phyloP scores from a whole-genome alignment of 208 protist species.

The Acanthamoeba culbertsoni region DNA sequence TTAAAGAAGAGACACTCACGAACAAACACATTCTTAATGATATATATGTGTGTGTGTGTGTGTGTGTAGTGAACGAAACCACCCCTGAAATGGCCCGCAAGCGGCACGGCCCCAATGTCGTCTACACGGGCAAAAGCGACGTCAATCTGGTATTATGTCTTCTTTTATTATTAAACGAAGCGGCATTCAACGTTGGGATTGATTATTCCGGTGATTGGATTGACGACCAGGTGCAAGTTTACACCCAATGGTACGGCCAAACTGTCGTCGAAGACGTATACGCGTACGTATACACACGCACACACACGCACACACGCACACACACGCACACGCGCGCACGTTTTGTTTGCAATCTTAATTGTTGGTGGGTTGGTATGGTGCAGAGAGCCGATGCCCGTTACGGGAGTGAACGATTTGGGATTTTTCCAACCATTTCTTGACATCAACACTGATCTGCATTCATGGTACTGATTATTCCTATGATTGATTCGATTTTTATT shows the following conservation, averaged over 20 bases:
- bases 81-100: constrained; percentile 22
- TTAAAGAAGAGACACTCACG: neutral
- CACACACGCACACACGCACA: neutral
- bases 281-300: neutral
- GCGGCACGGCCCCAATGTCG: neutral
- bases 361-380: neutral
- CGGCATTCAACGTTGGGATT: no score
- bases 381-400: constrained; percentile 1
- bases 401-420: constrained; percentile 52
- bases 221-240: constrained; percentile 38
- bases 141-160: neutral
- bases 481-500: neutral
- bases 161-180: neutral
- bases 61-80: neutral
- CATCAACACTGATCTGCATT: neutral
- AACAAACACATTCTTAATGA: no score
- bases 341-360: neutral
- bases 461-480: neutral
- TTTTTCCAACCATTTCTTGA: constrained; percentile 36
- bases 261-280: constrained; percentile 35
- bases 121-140: constrained; percentile 53
- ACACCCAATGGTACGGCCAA: constrained; percentile 27
- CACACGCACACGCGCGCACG: neutral
- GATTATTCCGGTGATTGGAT: no score
- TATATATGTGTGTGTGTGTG: neutral